Base-by-base conservation (phyloP, 2,329 filamentous ascomycete species). In the Cladosporium phlei region DNA sequence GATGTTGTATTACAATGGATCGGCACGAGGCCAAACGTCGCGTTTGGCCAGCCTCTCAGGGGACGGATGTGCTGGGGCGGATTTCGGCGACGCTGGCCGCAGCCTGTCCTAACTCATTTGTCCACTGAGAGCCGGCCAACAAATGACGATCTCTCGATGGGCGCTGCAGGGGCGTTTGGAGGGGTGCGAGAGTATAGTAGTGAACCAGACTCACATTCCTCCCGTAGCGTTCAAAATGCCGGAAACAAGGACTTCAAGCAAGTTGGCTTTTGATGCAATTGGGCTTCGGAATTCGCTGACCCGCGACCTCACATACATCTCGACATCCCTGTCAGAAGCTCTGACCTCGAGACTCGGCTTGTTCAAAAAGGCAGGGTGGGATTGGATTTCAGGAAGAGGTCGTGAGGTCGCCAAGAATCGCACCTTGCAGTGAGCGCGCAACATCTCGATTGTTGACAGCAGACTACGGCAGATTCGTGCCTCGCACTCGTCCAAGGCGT, bases 401-500 rank as follows among this genome's bases (percentile, higher is more conserved):
- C 40, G 22, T 3, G 40, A 35, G 2, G 40, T 45, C 0, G 40
- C 32, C 16, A 45, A 5, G 17, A 6, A 29, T 1, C 30, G 28
- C 11, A 35, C 22, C 2, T 24, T 4, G 1, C 14, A 5, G n/a
- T 3, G 3, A 7, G 2, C 12, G 11, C 21, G 40, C 4, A 45
- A 9, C 0, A 7, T 11, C 4, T 14, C 12, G 5, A 45, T 20
- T n/a, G 21, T 16, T 1, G 14, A 25, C 3, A 45, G 29, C 4
- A 43, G 2, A n/a, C 16, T 16, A 4, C 1, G 12, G 5, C 40
- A 32, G 7, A 3, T 22, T 3, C 3, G 5, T 1, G 27, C 40
- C 2, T 35, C 7, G 24, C 30, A 35, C 4, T 45, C 40, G 17
- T 45, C 40, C 12, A 45, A 17, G 2, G 40, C 40, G 9, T 45